phyloP scores from a whole-genome alignment of 352 stramenopile genomes.

The Pythium folliculosum region DNA sequence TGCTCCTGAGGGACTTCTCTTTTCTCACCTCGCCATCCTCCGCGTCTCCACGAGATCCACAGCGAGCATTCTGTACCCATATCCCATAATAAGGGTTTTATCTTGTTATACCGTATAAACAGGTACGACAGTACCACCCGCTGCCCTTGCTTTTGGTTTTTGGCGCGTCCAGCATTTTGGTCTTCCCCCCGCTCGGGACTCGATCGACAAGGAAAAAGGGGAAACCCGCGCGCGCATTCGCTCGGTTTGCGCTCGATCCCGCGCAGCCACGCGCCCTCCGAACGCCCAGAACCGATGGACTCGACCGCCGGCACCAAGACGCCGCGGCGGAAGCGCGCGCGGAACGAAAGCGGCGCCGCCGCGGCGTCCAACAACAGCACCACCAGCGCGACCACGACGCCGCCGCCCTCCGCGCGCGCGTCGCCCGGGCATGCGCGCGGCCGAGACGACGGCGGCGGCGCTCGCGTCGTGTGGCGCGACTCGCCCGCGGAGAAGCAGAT shows the following conservation, averaged over 20 bases:
- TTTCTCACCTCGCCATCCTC: too few relatives aligned
- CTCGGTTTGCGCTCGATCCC: constrained; percentile 14
- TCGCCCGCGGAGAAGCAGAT: constrained; percentile 82
- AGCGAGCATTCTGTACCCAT: too few relatives aligned
- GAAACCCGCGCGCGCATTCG: constrained; percentile 11
- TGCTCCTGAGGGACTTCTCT: too few relatives aligned
- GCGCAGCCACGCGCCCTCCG: not conserved
- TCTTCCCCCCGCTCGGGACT: too few relatives aligned
- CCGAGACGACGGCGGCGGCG: constrained; percentile 23
- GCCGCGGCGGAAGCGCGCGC: constrained; percentile 49
- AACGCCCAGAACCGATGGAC: constrained; percentile 5
- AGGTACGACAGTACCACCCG: too few relatives aligned
- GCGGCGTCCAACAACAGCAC: not conserved
- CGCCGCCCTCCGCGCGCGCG: constrained; percentile 18
- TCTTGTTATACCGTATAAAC: too few relatives aligned
- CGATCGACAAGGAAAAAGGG: constrained; percentile 3
- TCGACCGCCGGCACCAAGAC: constrained; percentile 2
- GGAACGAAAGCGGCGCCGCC: constrained; percentile 36
- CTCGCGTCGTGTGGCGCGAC: constrained; percentile 77
- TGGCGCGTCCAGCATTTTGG: not conserved
- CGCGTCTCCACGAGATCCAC: too few relatives aligned
- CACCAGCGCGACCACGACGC: constrained; percentile 14
- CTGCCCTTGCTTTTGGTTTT: not conserved
- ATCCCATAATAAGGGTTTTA: too few relatives aligned
- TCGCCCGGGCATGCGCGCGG: constrained; percentile 8